Evolutionary conservation across 129 eudicot genomes (phyloP).

Genomic region (Chrysanthemum makinoi): DNA sequence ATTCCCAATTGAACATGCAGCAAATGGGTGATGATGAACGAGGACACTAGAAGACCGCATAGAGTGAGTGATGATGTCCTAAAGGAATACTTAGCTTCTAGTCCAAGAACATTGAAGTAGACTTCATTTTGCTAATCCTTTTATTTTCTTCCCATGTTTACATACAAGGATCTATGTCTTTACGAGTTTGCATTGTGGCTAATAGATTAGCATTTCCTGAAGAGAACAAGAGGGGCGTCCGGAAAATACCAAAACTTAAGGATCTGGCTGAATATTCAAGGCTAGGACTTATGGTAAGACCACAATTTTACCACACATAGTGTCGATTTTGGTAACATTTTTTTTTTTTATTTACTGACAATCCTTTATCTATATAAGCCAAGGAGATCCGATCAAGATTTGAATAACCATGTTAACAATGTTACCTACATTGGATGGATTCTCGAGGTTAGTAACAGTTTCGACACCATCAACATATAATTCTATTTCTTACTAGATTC

Average conservation of each 20-base stretch:
- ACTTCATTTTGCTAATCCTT: not conserved
- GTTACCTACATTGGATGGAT: constrained; percentile 85
- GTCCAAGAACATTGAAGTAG: constrained; percentile 2
- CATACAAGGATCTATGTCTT: not conserved
- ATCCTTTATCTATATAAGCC: constrained; percentile 49
- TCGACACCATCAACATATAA: too few species aligned
- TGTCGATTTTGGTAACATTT: not conserved
- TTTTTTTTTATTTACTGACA: constrained; percentile 7
- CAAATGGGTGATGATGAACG: constrained; percentile 8
- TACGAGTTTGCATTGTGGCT: not conserved
- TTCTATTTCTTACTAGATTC: not conserved
- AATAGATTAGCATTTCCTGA: not conserved
- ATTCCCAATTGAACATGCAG: not conserved
- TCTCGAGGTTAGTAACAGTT: constrained; percentile 56
- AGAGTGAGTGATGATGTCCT: constrained; percentile 1
- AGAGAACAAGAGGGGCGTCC: not conserved
- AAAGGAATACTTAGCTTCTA: constrained; percentile 7
- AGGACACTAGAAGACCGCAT: not conserved
- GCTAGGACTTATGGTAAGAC: constrained; percentile 42
- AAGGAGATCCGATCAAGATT: constrained; percentile 81
- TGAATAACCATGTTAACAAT: constrained; percentile 89
- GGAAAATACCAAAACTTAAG: constrained; percentile 1
- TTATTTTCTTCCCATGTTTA: not conserved
- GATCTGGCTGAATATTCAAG: constrained; percentile 12
- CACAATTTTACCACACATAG: not conserved